Conservation (phyloP, 306 rosid species). For the Quercus engelmannii region DNA sequence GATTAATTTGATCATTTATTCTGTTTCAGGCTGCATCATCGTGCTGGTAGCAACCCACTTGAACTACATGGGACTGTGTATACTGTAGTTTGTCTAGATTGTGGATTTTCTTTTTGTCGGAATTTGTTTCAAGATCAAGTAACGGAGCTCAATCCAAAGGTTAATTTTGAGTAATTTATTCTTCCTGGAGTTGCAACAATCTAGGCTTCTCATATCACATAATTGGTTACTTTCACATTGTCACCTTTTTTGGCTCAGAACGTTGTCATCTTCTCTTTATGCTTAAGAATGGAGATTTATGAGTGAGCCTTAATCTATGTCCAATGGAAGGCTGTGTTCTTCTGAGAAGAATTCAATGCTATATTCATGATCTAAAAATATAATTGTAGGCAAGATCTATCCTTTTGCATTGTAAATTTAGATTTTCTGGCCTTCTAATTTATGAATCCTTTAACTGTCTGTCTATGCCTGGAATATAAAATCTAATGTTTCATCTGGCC, state of each 20-base stretch:
- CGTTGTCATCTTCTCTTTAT: background rate
- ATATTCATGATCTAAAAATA: no score
- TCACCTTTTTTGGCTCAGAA: background rate
- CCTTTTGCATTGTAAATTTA: background rate
- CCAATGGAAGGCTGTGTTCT: no score
- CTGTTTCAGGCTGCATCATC: slow-evolving; percentile 81
- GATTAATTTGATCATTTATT: slow-evolving; percentile 27
- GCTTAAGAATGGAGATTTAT: slow-evolving; percentile 4
- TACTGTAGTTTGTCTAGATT: slow-evolving; percentile 67
- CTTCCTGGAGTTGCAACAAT: background rate
- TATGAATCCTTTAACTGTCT: slow-evolving; percentile 1
- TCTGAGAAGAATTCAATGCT: no score
- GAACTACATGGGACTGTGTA: slow-evolving; percentile 97
- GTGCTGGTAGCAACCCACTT: slow-evolving; percentile 91
- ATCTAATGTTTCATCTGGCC: background rate
- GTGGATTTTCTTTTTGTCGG: slow-evolving; percentile 69
- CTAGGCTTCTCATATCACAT: background rate
- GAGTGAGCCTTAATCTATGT: background rate
- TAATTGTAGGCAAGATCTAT: background rate
- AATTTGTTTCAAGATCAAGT: slow-evolving; percentile 77
- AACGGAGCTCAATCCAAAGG: slow-evolving; percentile 86
- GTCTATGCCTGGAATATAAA: slow-evolving; percentile 1
- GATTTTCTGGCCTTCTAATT: background rate
- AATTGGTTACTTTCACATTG: background rate
- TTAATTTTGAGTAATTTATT: slow-evolving; percentile 29